Evolutionary conservation across 306 rosid species (phyloP).

Genomic region (Abrus pulchellus): DNA sequence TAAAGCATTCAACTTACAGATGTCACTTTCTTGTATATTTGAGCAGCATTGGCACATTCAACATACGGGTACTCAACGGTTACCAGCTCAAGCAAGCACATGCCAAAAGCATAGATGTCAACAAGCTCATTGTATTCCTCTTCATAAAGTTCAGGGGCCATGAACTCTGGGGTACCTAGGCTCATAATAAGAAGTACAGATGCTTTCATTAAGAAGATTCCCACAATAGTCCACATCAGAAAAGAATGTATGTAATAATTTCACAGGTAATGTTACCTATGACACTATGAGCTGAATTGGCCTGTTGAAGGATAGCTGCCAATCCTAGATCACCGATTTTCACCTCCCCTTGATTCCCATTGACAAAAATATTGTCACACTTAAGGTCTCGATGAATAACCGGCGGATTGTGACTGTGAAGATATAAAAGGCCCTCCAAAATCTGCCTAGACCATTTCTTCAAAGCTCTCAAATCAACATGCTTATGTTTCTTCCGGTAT

Average conservation of each 20-base stretch:
- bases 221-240: conserved; percentile 2
- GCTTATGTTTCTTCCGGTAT: conserved; percentile 92
- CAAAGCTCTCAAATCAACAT: conserved; percentile 95
- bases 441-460: conserved; percentile 99
- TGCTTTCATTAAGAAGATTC: conserved; percentile 35
- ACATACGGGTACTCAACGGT: conserved; percentile 91
- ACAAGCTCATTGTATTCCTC: conserved; percentile 98
- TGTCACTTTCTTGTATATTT: conserved; percentile 98
- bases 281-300: conserved; percentile 92
- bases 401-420: conserved; percentile 93
- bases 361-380: conserved; percentile 97
- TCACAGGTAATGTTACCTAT: conserved; percentile 69
- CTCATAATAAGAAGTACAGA: conserved; percentile 41
- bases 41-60: conserved; percentile 98
- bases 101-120: conserved; percentile 97
- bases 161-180: conserved; percentile 95
- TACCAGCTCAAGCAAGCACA: conserved; percentile 96
- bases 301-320: conserved; percentile 95
- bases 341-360: conserved; percentile 99
- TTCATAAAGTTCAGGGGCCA: conserved; percentile 99
- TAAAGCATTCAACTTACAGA: conserved; percentile 79
- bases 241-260: conserved; percentile 35
- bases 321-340: conserved; percentile 97
- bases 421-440: conserved; percentile 93
- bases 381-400: conserved; percentile 97